Evolutionary conservation across 352 stramenopile species (phyloP).

Genomic region (Halophytophthora polymorphica): DNA sequence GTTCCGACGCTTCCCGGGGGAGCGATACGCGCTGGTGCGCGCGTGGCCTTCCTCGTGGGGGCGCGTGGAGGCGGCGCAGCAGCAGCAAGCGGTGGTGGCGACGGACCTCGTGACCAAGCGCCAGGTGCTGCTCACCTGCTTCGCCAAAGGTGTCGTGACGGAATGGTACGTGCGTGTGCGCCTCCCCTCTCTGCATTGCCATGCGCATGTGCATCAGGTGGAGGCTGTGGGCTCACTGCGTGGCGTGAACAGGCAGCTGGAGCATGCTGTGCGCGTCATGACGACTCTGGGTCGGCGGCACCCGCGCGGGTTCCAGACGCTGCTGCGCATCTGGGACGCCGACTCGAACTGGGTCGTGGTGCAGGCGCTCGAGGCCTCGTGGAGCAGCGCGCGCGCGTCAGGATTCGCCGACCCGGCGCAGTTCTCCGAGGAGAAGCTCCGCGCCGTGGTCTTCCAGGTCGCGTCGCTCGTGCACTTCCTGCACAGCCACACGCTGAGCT

Average conservation of each 20-base stretch:
- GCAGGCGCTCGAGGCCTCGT: slow-evolving; percentile 38
- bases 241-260: slow-evolving; percentile 31
- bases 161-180: slow-evolving; percentile 29
- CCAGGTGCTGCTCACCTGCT: slow-evolving; percentile 37
- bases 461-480: slow-evolving; percentile 56
- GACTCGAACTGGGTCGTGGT: slow-evolving; percentile 53
- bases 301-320: slow-evolving; percentile 36
- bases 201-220: background rate
- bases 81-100: slow-evolving; percentile 22
- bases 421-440: slow-evolving; percentile 46
- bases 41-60: slow-evolving; percentile 9
- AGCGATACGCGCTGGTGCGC: slow-evolving; percentile 22
- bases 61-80: slow-evolving; percentile 9
- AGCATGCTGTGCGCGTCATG: slow-evolving; percentile 38
- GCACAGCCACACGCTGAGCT: slow-evolving; percentile 45
- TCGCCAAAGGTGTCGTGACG: slow-evolving; percentile 34
- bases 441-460: slow-evolving; percentile 47
- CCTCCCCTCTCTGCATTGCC: background rate
- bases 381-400: slow-evolving; percentile 24
- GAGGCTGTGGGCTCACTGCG: background rate
- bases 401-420: slow-evolving; percentile 12
- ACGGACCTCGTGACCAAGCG: slow-evolving; percentile 20
- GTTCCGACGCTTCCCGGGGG: slow-evolving; percentile 26
- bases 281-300: slow-evolving; percentile 30
- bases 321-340: slow-evolving; percentile 50